Base-by-base conservation (phyloP, 2,329 filamentous ascomycete genomes). In the Ophiostoma triangulosporum region DNA sequence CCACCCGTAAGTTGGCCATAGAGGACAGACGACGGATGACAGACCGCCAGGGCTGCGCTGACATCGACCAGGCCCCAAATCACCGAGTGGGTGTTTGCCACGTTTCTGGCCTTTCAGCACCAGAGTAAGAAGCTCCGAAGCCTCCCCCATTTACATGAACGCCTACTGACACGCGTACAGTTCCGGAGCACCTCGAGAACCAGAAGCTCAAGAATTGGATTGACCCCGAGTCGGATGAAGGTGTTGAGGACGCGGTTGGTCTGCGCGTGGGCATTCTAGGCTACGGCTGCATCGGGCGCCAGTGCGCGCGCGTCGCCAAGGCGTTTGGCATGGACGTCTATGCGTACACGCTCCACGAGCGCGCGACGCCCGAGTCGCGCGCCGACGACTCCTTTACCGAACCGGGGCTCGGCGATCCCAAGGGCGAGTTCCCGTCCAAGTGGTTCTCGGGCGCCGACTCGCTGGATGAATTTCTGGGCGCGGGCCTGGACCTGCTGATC, bases 261-360 rank as follows among this genome's bases (percentile, higher is more conserved):
- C 45, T 48, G 12, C 45, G 51, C n/a, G 64, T 71, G 49, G 73
- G 38, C 38, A 43, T 43, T 24, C 64, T 72, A 3, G 69, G 69
- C 15, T 73, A 72, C 58, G 69, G 70, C 11, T 68, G 67, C 43
- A 72, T 73, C 53, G 70, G 70, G 1, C 62, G 70, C 6, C 69
- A 72, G 43, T 62, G 66, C 29, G 70, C 69, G 4, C 64, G 67
- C 8, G 71, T 83, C 9, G 73, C 74, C 9, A 71, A 71, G n/a
- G 76, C 78, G 6, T 65, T 83, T 61, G 83, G 83, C 6, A 82
- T 83, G 76, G 71, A 78, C 31, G 76, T 87, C 1, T 70, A 84
- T 58, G 83, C 83, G 2, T 85, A 82, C 67, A 86, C 83, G 1
- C 80, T 80, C 4, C 74, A 72, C 29, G 52, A 49, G 48, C 49